phyloP scores from a whole-genome alignment of 805 yeast species.

The Maudiozyma pseudohumilis region DNA sequence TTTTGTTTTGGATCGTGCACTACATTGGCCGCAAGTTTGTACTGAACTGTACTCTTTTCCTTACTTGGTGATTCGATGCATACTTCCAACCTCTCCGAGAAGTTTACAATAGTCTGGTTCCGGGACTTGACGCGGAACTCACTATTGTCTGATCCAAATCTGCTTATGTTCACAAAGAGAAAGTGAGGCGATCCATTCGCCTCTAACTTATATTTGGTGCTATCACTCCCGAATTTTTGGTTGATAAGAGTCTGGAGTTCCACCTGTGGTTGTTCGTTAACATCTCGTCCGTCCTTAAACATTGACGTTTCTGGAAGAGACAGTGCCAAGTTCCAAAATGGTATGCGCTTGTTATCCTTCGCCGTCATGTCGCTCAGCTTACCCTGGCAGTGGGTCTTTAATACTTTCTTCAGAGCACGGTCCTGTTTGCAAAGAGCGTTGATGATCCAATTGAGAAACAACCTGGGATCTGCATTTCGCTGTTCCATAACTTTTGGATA shows the following conservation, averaged over 20 bases:
- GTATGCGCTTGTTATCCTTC: not conserved
- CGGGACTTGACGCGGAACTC: conserved; percentile 31
- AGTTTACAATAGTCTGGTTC: conserved; percentile 57
- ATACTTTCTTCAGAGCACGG: conserved; percentile 19
- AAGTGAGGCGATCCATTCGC: conserved; percentile 41
- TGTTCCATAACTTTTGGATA: conserved; percentile 35
- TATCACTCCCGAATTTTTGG: conserved; percentile 26
- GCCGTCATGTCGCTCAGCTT: conserved; percentile 29
- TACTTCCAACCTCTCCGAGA: conserved; percentile 34
- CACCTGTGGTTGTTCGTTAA: conserved; percentile 44
- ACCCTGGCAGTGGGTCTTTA: conserved; percentile 44
- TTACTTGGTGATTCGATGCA: too few species aligned
- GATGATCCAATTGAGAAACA: conserved; percentile 50
- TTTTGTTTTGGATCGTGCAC: conserved; percentile 26
- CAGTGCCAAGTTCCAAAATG: conserved; percentile 36
- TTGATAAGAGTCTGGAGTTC: conserved; percentile 35
- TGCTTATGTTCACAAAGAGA: conserved; percentile 47
- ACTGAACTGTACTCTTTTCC: conserved; percentile 12
- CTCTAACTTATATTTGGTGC: conserved; percentile 27
- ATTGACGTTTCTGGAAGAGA: conserved; percentile 50
- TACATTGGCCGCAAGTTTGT: conserved; percentile 42
- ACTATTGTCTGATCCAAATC: conserved; percentile 31
- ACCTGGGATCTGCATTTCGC: conserved; percentile 38
- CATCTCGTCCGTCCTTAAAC: conserved; percentile 40
- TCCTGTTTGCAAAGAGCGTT: conserved; percentile 34